Evolutionary conservation across 1,284 basidiomycete genomes (phyloP).

Genomic region (Ganoderma leucocontextum): DNA sequence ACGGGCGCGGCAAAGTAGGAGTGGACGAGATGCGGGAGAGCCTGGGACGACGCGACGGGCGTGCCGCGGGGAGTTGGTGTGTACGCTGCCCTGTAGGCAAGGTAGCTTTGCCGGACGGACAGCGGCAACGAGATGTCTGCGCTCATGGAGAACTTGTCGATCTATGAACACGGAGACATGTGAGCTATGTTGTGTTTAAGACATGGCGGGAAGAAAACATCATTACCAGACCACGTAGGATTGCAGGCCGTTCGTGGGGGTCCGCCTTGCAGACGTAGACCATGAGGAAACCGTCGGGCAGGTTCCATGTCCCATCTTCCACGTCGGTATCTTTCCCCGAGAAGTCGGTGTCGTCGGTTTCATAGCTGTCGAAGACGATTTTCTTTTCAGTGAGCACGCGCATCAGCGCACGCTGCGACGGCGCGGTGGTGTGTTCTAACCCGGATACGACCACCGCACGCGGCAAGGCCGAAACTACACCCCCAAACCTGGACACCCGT

Average conservation of each 20-base stretch:
- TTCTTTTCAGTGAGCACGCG: constrained; percentile 60
- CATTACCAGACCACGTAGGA: constrained; percentile 70
- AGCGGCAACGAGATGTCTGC: constrained; percentile 53
- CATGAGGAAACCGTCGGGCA: constrained; percentile 76
- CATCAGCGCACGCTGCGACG: constrained; percentile 67
- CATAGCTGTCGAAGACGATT: constrained; percentile 54
- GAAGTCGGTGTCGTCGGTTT: constrained; percentile 25
- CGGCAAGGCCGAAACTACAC: constrained; percentile 51
- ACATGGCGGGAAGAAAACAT: constrained; percentile 13
- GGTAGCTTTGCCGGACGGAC: constrained; percentile 36
- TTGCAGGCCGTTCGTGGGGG: constrained; percentile 65
- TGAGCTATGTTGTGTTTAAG: not conserved
- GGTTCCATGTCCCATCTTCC: constrained; percentile 55
- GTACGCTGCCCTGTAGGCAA: constrained; percentile 35
- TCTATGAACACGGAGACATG: constrained; percentile 49
- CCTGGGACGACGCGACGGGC: constrained; percentile 46
- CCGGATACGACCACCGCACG: constrained; percentile 74
- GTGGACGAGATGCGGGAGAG: constrained; percentile 44
- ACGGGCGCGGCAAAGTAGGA: constrained; percentile 37
- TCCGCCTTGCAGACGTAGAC: constrained; percentile 76
- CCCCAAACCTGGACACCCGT: constrained; percentile 27
- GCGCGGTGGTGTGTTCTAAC: constrained; percentile 63
- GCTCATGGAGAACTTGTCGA: constrained; percentile 83
- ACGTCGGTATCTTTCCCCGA: constrained; percentile 41
- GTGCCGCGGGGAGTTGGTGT: constrained; percentile 38